Conservation (phyloP, 1,284 basidiomycete genomes). For the Ustilago cynodontis region DNA sequence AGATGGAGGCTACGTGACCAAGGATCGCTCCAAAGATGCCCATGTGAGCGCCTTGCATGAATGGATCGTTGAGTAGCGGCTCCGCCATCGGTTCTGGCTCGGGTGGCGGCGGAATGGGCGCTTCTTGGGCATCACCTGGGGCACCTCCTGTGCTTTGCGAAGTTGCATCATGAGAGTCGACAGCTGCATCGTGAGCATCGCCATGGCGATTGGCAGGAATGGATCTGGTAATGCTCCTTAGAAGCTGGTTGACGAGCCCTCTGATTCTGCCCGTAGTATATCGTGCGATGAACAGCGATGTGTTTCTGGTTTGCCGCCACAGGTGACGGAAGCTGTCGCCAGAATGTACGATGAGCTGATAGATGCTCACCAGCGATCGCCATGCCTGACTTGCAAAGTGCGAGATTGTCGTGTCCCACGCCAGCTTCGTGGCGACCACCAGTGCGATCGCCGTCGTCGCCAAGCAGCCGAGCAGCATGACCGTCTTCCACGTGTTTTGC, state of each 20-base stretch:
- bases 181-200: neutral
- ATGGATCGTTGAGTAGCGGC: slow-evolving; percentile 33
- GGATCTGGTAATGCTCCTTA: slow-evolving; percentile 12
- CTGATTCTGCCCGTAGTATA: slow-evolving; percentile 16
- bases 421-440: slow-evolving; percentile 25
- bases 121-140: neutral
- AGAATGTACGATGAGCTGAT: slow-evolving; percentile 27
- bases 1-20: slow-evolving; percentile 39
- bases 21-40: slow-evolving; percentile 46
- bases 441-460: slow-evolving; percentile 22
- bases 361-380: slow-evolving; percentile 38
- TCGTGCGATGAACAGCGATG: slow-evolving; percentile 28
- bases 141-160: neutral
- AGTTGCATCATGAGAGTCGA: neutral
- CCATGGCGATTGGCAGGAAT: slow-evolving; percentile 12
- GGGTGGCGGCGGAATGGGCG: slow-evolving; percentile 1
- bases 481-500: slow-evolving; percentile 19
- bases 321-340: slow-evolving; percentile 26
- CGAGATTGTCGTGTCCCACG: slow-evolving; percentile 39
- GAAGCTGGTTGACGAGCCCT: neutral
- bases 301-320: slow-evolving; percentile 32
- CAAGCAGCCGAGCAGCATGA: slow-evolving; percentile 37
- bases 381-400: slow-evolving; percentile 40
- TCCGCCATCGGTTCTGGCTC: slow-evolving; percentile 19
- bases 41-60: slow-evolving; percentile 23